A percentile compares a stretch with the other conserved stretches of the same genome.
Conservation (phyloP, 768 basidiomycete species). For the Phylloporus sp. region DNA sequence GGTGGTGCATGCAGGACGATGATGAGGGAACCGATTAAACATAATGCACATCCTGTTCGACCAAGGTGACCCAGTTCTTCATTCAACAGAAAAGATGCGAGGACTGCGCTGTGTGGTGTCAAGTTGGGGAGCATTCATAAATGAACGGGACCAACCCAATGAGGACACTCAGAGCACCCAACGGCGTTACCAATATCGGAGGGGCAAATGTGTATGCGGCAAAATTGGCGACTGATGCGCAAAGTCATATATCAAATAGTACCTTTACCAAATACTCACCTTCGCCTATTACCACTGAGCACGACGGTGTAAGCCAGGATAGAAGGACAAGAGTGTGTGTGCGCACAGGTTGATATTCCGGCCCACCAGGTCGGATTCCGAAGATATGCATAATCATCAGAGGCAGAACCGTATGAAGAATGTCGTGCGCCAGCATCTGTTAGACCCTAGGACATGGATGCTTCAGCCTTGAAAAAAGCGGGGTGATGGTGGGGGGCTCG, state of each 20-base stretch:
- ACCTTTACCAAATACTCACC: slow-evolving; percentile 40
- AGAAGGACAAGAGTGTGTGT: neutral
- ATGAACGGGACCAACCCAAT: slow-evolving; percentile 66
- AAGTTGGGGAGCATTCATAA: neutral
- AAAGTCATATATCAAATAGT: neutral
- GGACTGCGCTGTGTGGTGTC: slow-evolving; percentile 63
- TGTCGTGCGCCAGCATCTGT: slow-evolving; percentile 73
- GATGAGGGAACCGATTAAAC: slow-evolving; percentile 83
- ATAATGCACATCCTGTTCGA: slow-evolving; percentile 78
- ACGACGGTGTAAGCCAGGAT: slow-evolving; percentile 3
- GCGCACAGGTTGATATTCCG: slow-evolving; percentile 87
- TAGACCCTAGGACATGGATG: slow-evolving; percentile 57
- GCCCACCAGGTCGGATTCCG: slow-evolving; percentile 97
- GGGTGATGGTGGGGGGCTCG: slow-evolving; percentile 24
- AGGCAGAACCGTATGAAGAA: slow-evolving; percentile 51
- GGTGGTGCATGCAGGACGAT: slow-evolving; percentile 96
- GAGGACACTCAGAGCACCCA: slow-evolving; percentile 95
- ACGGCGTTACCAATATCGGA: slow-evolving; percentile 94
- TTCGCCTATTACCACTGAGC: slow-evolving; percentile 93
- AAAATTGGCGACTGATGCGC: slow-evolving; percentile 70
- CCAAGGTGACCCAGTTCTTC: slow-evolving; percentile 95
- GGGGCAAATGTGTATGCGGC: slow-evolving; percentile 98
- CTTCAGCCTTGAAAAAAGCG: slow-evolving; percentile 10
- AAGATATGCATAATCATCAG: slow-evolving; percentile 83
- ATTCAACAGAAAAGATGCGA: slow-evolving; percentile 88